phyloP scores from a whole-genome alignment of 2,329 filamentous ascomycete genomes.

The Penicillium sp. region DNA sequence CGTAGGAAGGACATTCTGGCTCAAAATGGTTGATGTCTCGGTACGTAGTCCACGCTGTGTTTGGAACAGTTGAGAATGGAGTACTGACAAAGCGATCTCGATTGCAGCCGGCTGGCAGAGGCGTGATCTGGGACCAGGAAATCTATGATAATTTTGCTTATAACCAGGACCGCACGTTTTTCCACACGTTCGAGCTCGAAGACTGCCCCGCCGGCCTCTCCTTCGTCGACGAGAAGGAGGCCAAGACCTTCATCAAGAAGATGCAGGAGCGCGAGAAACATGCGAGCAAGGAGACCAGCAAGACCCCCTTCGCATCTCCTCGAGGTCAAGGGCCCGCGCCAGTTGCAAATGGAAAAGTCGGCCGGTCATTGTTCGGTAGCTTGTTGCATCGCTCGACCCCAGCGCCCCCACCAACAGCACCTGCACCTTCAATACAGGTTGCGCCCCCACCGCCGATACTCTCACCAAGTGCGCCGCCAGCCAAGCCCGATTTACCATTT shows the following conservation, averaged over 20 bases:
- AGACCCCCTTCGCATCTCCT: conserved; percentile 67
- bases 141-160: conserved; percentile 94
- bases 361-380: conserved; percentile 55
- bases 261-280: conserved; percentile 96
- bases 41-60: conserved; percentile 56
- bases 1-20: conserved; percentile 93
- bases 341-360: conserved; percentile 46
- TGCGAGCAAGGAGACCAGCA: conserved; percentile 81
- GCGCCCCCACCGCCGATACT: conserved; percentile 36
- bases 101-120: conserved; percentile 68
- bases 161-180: conserved; percentile 96
- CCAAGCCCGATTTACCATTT: conserved; percentile 49
- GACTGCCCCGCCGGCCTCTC: conserved; percentile 86
- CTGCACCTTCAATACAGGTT: conserved; percentile 31
- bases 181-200: conserved; percentile 95
- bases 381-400: conserved; percentile 53
- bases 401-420: conserved; percentile 27
- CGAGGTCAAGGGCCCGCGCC: conserved; percentile 52
- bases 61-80: background rate
- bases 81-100: conserved; percentile 13
- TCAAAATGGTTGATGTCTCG: conserved; percentile 96
- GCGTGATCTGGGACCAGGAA: conserved; percentile 96
- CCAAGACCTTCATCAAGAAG: conserved; percentile 95
- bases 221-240: conserved; percentile 96
- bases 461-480: conserved; percentile 23